These are phyloP conservation scores for Rauvolfia tetraphylla DNA, from an alignment of 257 asterid genomes.

Conservation along the genomic window DNA sequence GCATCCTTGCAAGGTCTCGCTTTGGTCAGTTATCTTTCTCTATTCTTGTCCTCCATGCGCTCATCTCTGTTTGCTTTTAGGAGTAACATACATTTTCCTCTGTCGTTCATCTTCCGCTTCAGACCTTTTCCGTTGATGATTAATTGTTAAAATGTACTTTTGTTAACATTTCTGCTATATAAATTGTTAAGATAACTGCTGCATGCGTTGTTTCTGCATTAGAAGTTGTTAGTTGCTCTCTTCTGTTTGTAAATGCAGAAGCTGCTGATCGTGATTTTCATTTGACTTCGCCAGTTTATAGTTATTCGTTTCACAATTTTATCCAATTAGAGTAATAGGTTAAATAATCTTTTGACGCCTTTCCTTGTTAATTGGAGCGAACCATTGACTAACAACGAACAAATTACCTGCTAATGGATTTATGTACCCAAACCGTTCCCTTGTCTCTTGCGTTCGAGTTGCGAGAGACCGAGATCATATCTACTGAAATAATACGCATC, in stretches of 20 bases:
- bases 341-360: background rate
- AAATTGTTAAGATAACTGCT: background rate
- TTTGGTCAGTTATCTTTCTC: slow-evolving; percentile 31
- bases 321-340: background rate
- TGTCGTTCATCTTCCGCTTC: background rate
- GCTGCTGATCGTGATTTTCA: background rate
- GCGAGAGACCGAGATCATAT: background rate
- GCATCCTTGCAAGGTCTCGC: slow-evolving; percentile 63
- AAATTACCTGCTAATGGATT: background rate
- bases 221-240: background rate
- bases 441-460: background rate
- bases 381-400: background rate
- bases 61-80: background rate
- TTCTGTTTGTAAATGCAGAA: background rate
- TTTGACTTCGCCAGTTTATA: background rate
- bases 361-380: background rate
- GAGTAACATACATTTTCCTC: background rate
- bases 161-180: background rate
- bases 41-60: background rate
- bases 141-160: background rate
- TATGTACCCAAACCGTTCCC: background rate
- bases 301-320: background rate
- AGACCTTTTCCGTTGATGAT: background rate
- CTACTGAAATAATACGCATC: background rate
- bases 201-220: background rate